These are phyloP conservation scores for Panellus pusillus DNA, from an alignment of 768 basidiomycete species.

Conservation along the genomic window DNA sequence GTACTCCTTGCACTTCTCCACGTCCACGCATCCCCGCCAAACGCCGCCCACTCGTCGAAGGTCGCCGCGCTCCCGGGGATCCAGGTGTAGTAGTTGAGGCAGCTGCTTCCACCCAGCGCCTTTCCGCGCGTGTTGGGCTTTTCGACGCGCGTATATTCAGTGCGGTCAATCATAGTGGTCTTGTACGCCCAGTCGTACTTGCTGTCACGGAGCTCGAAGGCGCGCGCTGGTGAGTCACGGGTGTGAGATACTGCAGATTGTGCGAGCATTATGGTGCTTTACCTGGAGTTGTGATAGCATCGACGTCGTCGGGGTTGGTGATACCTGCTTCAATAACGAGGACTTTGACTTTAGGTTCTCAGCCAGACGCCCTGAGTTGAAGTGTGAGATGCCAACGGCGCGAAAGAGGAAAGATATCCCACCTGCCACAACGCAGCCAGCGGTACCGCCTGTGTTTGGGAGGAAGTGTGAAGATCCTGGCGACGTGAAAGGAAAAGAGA, in stretches of 20 bases:
- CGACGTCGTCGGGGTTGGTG: slow-evolving; percentile 17
- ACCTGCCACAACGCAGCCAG: slow-evolving; percentile 5
- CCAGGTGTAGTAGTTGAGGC: slow-evolving; percentile 20
- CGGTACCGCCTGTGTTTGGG: slow-evolving; percentile 7
- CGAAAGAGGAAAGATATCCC: no score
- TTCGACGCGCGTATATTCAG: slow-evolving; percentile 17
- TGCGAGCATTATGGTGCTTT: no score
- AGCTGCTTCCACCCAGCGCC: slow-evolving; percentile 16
- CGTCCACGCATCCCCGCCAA: slow-evolving; percentile 11
- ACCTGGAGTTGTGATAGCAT: slow-evolving; percentile 12
- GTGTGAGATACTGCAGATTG: no score
- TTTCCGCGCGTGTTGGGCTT: slow-evolving; percentile 20
- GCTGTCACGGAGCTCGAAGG: slow-evolving; percentile 20
- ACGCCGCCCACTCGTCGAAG: slow-evolving; percentile 15
- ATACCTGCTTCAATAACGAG: slow-evolving; percentile 18
- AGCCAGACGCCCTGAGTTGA: slow-evolving; percentile 4
- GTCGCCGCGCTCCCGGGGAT: slow-evolving; percentile 18
- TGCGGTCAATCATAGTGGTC: slow-evolving; percentile 19
- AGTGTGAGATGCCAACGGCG: no score
- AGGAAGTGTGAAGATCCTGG: background rate
- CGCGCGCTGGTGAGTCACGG: background rate
- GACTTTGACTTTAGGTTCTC: slow-evolving; percentile 14
- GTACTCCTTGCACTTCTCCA: slow-evolving; percentile 15
- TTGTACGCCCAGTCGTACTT: slow-evolving; percentile 18
- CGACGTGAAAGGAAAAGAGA: background rate